Conservation (phyloP, 257 asterid genomes). For the Ilex asprella region DNA sequence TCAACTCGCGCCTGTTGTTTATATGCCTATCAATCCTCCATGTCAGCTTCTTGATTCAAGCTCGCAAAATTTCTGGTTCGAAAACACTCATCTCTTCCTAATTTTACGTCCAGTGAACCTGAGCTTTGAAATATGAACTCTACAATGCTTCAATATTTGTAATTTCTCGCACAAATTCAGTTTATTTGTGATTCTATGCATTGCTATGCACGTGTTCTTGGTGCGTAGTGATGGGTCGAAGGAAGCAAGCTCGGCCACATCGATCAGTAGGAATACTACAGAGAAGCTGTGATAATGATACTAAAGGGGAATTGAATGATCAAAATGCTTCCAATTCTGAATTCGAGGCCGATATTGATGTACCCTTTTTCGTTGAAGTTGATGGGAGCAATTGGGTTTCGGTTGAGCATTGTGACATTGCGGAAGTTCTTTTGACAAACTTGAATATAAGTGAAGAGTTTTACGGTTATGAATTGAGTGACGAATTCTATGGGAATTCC, state of each 20-base stretch:
- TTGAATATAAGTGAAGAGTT: constrained; percentile 51
- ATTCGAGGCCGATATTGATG: constrained; percentile 26
- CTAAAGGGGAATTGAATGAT: constrained; percentile 25
- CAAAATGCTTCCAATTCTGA: constrained; percentile 14
- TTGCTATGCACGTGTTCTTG: no score
- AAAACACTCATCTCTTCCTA: no score
- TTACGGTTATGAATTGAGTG: constrained; percentile 31
- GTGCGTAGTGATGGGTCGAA: constrained; percentile 59
- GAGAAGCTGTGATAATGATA: background rate
- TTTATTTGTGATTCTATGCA: no score
- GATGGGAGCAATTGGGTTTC: constrained; percentile 54
- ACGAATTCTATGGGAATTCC: constrained; percentile 44
- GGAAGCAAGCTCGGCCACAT: constrained; percentile 56
- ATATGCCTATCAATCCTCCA: no score
- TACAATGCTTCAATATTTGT: no score
- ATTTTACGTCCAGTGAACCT: no score
- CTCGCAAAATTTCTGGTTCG: no score
- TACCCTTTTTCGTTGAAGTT: constrained; percentile 54
- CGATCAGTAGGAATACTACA: constrained; percentile 50
- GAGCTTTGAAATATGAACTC: no score
- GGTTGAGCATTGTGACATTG: constrained; percentile 63
- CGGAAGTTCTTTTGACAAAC: constrained; percentile 63
- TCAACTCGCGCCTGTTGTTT: no score
- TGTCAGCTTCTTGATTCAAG: no score
- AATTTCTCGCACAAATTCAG: no score